Base-by-base conservation (phyloP, 768 basidiomycete species). In the Boletus rubescentipes region DNA sequence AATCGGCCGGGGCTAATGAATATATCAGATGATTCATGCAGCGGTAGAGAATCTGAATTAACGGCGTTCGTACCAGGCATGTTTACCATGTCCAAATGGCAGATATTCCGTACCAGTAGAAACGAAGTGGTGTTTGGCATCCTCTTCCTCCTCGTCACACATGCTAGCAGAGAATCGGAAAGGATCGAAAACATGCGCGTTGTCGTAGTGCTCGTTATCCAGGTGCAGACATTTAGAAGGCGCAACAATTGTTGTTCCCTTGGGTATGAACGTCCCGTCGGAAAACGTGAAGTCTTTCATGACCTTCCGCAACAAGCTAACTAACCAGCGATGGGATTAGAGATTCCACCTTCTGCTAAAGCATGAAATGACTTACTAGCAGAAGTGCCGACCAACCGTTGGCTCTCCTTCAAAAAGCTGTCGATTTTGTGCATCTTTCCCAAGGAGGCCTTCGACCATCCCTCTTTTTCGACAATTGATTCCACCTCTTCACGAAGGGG, bases 331-430 rank as follows among this genome's bases (percentile, higher is more conserved):
- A n/a, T n/a, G n/a, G n/a, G n/a, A n/a, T n/a, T n/a, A n/a, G n/a
- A n/a, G n/a, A n/a, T n/a, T n/a, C n/a, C n/a, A n/a, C n/a, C n/a
- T n/a, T n/a, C n/a, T n/a, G n/a, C n/a, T n/a, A n/a, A n/a, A n/a
- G n/a, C n/a, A 11, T 32, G 32, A 4, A 9, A 15, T n/a, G 20
- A 59, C 72, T 16, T 49, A 72, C 71, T n/a, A n/a, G n/a, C 14
- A 6, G 26, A 6, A 6, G 4, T 26, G 26, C 26, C 26, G 26
- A 26, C 26, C 26, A 67, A 49, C 3, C 74, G 67, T 50, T 70
- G 64, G 3, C 65, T 64, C 48, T 76, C 76, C 51, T 68, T 71
- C 44, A 77, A 37, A 48, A 78, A 76, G 48, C 73, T 76, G 51
- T 77, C 75, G 8, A 76, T 51, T 57, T 70, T 71, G 59, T 59